Conservation (phyloP, 2,329 filamentous ascomycete genomes). For the Neopestalotiopsis sp. region DNA sequence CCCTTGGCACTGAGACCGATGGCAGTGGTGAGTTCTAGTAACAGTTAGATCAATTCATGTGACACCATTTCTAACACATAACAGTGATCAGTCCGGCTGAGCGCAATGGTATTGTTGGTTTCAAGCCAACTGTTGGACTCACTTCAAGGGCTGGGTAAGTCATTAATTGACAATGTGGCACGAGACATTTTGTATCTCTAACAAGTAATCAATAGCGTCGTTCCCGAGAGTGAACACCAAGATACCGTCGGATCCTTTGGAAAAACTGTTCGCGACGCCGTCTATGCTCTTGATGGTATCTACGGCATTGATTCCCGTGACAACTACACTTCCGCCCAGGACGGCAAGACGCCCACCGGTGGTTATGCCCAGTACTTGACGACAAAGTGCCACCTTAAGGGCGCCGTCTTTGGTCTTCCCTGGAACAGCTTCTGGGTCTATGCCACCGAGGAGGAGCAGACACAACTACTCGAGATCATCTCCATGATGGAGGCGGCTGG, state of each 20-base stretch:
- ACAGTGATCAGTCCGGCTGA: constrained; percentile 73
- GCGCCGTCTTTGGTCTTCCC: constrained; percentile 72
- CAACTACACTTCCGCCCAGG: constrained; percentile 68
- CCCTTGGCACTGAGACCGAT: constrained; percentile 78
- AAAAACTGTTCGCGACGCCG: constrained; percentile 72
- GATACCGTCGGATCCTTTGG: constrained; percentile 74
- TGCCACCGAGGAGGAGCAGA: constrained; percentile 60
- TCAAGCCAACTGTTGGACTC: constrained; percentile 78
- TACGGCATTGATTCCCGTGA: constrained; percentile 68
- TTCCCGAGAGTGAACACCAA: constrained; percentile 71
- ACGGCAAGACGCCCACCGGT: constrained; percentile 55
- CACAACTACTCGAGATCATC: constrained; percentile 44
- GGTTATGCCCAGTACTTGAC: constrained; percentile 66
- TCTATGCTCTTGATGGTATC: constrained; percentile 70
- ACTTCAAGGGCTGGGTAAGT: constrained; percentile 61
- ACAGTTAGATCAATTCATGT: not conserved
- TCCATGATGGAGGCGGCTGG: constrained; percentile 63
- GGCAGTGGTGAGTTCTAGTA: constrained; percentile 54
- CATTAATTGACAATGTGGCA: not conserved
- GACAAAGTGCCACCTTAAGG: constrained; percentile 58
- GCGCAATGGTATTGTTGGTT: constrained; percentile 71
- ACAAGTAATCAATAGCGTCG: constrained; percentile 41
- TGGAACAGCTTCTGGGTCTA: constrained; percentile 75
- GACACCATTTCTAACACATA: not conserved
- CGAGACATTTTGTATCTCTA: not conserved